These are phyloP conservation scores for Antitrichia curtipendula DNA, from an alignment of 225 moss, liverwort and hornwort genomes.

Conservation along the genomic window DNA sequence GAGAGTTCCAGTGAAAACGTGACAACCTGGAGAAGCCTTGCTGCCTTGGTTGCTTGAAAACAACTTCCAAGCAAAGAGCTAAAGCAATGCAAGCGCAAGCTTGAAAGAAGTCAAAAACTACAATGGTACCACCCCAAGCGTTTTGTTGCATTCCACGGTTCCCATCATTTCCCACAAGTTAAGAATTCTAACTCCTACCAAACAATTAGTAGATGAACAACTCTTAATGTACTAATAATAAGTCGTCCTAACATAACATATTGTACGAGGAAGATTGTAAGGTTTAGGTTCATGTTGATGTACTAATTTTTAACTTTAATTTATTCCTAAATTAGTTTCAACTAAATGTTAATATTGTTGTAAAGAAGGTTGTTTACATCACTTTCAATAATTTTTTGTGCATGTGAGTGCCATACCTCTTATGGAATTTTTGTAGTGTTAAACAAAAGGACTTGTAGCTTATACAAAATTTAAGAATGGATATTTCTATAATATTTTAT, in stretches of 20 bases:
- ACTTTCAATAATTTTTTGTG: background rate
- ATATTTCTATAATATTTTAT: background rate
- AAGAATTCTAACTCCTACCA: background rate
- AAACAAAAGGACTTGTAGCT: too few species aligned
- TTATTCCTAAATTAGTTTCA: fast-evolving
- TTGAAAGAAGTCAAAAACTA: background rate
- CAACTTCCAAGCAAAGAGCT: background rate
- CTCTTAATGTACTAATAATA: background rate
- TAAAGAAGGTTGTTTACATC: fast-evolving
- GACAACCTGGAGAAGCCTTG: background rate
- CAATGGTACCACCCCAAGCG: background rate
- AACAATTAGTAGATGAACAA: background rate
- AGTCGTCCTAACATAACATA: too few species aligned
- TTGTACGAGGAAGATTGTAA: background rate
- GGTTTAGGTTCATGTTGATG: fast-evolving
- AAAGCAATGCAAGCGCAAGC: background rate
- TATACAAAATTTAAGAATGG: too few species aligned
- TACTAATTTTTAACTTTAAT: background rate
- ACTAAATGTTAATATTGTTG: fast-evolving
- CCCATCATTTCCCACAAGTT: background rate
- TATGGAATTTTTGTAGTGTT: too few species aligned
- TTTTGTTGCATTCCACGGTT: background rate
- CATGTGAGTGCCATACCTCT: background rate
- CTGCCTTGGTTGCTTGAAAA: background rate
- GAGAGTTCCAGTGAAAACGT: background rate